Evolutionary conservation across 306 rosid genomes (phyloP), one percentile per base, ranked within the genome.

Genomic region (Prunus mongolica): DNA sequence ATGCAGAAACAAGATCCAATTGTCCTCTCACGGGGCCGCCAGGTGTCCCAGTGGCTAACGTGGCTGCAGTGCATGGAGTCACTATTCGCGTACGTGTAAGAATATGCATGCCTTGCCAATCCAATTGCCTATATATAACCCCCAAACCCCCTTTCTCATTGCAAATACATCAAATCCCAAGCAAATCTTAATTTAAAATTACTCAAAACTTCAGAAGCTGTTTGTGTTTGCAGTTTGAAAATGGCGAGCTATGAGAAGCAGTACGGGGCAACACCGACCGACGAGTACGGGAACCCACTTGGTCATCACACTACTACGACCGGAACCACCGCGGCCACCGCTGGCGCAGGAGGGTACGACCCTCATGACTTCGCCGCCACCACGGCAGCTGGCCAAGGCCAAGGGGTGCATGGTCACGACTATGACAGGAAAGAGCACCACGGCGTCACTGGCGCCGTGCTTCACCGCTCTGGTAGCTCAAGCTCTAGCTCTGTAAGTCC

Each of bases 401-500:
- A 24, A 2, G 64, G 64, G 1, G 18, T 12, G 13, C 12, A 19
- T 28, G 66, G 66, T 28, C 66, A 62, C 5, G 66, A 28, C 11
- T 62, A 62, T 22, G 41, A 32, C 41, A 12, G 20, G 41, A 28
- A 28, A 27, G 12, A 28, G n/a, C 41, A 73, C 18, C 65, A 58
- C 22, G 47, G 68, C 9, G 70, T 32, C 66, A 62, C 66, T 15
- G 44, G 20, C n/a, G 57, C 8, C 25, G 12, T 32, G 69, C 69
- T 34, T 18, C 47, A 16, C 19, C 47, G 46, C 20, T 64, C 69
- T 12, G 25, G 25, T n/a, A 64, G 46, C 69, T 34, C 49, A 0
- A 64, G 69, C 69, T 34, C 49, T 18, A 64, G 69, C 69, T 64
- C 69, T 13, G 69, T 64, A 64, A 34, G 68, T 32, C n/a, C 19